A percentile compares a stretch with the other conserved stretches of the same genome.
Conservation (phyloP, 345 rosid genomes). For the Salix udensis region DNA sequence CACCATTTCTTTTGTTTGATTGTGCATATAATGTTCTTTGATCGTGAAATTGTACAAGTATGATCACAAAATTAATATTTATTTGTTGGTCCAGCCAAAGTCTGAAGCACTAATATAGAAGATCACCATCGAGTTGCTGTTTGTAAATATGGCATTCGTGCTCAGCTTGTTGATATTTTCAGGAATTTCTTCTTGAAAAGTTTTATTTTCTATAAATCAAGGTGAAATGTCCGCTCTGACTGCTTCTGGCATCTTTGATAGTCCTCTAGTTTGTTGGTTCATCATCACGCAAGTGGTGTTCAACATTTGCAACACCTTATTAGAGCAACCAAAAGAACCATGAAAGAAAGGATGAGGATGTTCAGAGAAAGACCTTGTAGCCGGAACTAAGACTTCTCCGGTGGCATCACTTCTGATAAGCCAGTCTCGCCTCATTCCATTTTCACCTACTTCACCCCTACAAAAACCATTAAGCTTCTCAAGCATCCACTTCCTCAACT, state of each 20-base stretch:
- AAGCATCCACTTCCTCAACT: not conserved
- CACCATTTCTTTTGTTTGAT: not conserved
- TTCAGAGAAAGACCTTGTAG: constrained; percentile 41
- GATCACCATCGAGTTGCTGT: constrained; percentile 45
- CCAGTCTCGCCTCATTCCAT: constrained; percentile 72
- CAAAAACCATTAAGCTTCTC: not conserved
- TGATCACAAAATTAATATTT: too few relatives aligned
- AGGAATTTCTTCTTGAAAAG: constrained; percentile 37
- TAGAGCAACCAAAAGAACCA: not conserved
- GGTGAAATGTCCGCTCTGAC: too few relatives aligned
- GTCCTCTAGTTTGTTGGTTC: too few relatives aligned
- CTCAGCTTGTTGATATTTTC: constrained; percentile 57
- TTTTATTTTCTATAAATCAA: too few relatives aligned
- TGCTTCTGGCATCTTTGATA: too few relatives aligned
- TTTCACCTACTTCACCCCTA: constrained; percentile 70
- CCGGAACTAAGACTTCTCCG: constrained; percentile 48
- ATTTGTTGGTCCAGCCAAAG: not conserved
- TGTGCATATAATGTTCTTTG: not conserved
- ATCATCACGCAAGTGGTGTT: constrained; percentile 32
- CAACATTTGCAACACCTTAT: not conserved
- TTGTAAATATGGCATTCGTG: constrained; percentile 41
- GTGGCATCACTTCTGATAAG: constrained; percentile 56
- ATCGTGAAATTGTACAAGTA: not conserved
- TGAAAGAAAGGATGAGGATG: not conserved
- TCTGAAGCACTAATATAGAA: not conserved